Evolutionary conservation across 768 basidiomycete species (phyloP), one percentile per base, ranked within the genome.

Genomic region (Arthromyces matolae): DNA sequence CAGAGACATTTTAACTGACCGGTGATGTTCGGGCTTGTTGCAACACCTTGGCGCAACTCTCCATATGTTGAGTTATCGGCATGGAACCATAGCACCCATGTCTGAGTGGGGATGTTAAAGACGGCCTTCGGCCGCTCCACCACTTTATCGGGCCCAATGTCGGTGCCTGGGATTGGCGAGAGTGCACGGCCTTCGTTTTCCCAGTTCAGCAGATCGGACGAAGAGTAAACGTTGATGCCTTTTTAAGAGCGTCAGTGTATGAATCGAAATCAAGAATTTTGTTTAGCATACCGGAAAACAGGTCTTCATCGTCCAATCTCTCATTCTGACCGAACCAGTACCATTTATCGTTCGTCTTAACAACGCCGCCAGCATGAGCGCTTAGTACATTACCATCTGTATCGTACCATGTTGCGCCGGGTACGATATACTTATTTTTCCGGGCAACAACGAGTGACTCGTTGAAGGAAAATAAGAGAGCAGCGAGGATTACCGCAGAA

Each of bases 321-420:
- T n/a, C n/a, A n/a, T n/a, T n/a, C n/a, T 63, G 55, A 9, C 60
- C 63, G 36, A 65, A 65, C 63, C 62, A 64, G 39, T 64, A 65
- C 57, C 56, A 64, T 16, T 43, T 58, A 31, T 53, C 60, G 20
- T 59, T 58, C 27, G 49, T 50, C 29, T 61, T 48, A 8, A 60
- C 54, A 24, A 65, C 59, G 4, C 60, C 60, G n/a, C 57, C 50
- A 18, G 63, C 63, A 32, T 64, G 60, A 1, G 60, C 59, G 34
- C 57, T 60, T 18, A 65, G 36, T 10, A 63, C 42, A 28, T 57
- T 55, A n/a, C n/a, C n/a, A n/a, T n/a, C n/a, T n/a, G n/a, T n/a
- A n/a, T 64, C 60, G 22, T 62, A 62, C 64, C 62, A 65, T 2
- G 58, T 61, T 3, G 59, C 62, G 16, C 60, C 63, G 2, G 64